These are phyloP conservation scores for Phialocephala sp. DNA, from an alignment of 2,329 filamentous ascomycete species.

Conservation along the genomic window DNA sequence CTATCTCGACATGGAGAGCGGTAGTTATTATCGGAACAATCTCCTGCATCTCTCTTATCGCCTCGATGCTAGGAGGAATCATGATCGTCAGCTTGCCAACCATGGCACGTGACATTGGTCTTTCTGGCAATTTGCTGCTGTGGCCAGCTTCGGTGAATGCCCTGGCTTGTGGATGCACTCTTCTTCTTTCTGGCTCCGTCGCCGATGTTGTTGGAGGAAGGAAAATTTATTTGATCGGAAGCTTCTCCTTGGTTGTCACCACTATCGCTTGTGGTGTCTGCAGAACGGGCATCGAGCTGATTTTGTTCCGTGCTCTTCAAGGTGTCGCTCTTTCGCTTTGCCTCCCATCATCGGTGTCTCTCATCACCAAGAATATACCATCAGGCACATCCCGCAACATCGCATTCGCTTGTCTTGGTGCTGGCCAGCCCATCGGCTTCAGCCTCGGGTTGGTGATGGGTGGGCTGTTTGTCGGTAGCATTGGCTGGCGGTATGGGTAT, in stretches of 20 bases:
- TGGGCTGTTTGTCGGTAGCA: conserved; percentile 53
- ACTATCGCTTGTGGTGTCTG: conserved; percentile 51
- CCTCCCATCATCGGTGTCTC: conserved; percentile 54
- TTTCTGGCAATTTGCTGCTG: conserved; percentile 33
- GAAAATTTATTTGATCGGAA: conserved; percentile 52
- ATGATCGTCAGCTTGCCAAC: conserved; percentile 49
- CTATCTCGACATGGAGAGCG: conserved; percentile 28
- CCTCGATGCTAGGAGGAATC: conserved; percentile 43
- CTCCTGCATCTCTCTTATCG: conserved; percentile 39
- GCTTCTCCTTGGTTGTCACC: conserved; percentile 49
- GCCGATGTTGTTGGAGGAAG: conserved; percentile 55
- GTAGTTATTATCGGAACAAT: conserved; percentile 29
- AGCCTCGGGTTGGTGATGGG: conserved; percentile 56
- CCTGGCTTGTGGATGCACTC: conserved; percentile 51
- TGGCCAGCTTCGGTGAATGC: conserved; percentile 44
- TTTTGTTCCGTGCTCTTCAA: conserved; percentile 52
- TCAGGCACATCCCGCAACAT: conserved; percentile 55
- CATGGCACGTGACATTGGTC: conserved; percentile 47
- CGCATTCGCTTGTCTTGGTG: conserved; percentile 56
- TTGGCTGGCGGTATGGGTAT: conserved; percentile 59
- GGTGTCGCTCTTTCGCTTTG: conserved; percentile 54
- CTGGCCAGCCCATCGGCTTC: conserved; percentile 57
- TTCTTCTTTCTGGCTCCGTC: conserved; percentile 55
- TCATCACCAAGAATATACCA: conserved; percentile 54
- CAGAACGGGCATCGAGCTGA: conserved; percentile 49